Evolutionary conservation across 192 early-diverging fungal species (phyloP), one percentile per base, ranked within the genome.

Genomic region (Dissophora globulifera): DNA sequence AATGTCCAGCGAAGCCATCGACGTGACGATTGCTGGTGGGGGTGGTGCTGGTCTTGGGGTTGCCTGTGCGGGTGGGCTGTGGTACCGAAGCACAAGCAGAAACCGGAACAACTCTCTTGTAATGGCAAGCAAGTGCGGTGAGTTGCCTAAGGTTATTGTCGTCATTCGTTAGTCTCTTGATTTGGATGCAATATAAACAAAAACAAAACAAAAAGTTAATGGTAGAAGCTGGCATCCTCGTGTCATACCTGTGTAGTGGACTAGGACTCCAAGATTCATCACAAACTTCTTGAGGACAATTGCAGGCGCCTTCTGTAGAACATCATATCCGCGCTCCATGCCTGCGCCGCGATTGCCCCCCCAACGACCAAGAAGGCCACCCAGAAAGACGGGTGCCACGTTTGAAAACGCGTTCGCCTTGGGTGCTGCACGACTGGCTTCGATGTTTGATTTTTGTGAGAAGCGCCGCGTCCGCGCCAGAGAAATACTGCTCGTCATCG

Each of bases 281-380:
- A 75, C 57, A 66, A 75, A 66, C 57, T 75, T 75, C 35, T 66
- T 65, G 23, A 75, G 42, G 3, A 75, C 20, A 27, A 75, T 59
- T 3, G 9, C 57, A 5, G 71, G 71, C 13, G 71, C 71, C 13
- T 63, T 62, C 40, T 66, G 62, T n/a, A 75, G 19, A 1, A 30
- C 62, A 55, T 75, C 71, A 43, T 66, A 75, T 2, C 71, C 71
- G 10, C 62, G 62, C 27, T 75, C 71, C 38, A 52, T 54, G 16
- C 71, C 71, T 42, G 71, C 56, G 17, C 71, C 71, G 13, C 71
- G 71, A 30, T 75, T 75, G 3, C 71, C 71, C n/a, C 71, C 71
- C 71, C 71, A 75, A n/a, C 71, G 71, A 19, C 71, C 71, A 22
- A 75, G n/a, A 10, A 75, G 33, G 19, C 56, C 71, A 13, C 62